Evolutionary conservation across 805 yeast species (phyloP), one percentile per base, ranked within the genome.

Genomic region (Sugiyamaella lignohabitans): DNA sequence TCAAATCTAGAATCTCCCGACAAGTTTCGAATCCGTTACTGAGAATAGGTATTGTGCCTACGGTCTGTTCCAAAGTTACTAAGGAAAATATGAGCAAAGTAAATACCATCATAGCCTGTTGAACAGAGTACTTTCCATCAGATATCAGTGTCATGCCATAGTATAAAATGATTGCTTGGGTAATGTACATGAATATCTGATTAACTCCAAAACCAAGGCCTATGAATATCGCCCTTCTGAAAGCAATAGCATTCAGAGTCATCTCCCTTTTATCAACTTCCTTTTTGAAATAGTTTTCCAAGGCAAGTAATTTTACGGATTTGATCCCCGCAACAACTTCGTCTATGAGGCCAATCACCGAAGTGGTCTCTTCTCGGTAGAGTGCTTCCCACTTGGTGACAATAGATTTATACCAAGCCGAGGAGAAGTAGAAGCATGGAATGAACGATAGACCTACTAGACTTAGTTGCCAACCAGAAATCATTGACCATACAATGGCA

Each of bases 401-500:
- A 2, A 78, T 43, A 0, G 59, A 50, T 4, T 85, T 78, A 61
- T 79, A 86, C 0, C 69, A 39, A 0, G 68, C 63, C 2, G 89
- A 75, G 1, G 79, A 57, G 0, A 76, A 21, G 0, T 76, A 56
- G 43, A 85, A 78, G 10, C 80, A 52, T 0, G 96, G 94, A 11
- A 84, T 72, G 61, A 88, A 70, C 0, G 95, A 74, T 8, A 89
- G 56, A 1, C 95, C 94, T 1, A 87, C 93, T 6, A 91, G 65
- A 1, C 96, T 77, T 37, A 93, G 66, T 57, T 82, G 84, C 98
- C 98, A 93, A 0, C 96, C 96, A 8, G 73, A 61, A 0, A 72
- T 73, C 1, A 87, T 51, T 0, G 96, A 80, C 97, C 97, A 93
- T 4, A 78, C 67, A 3, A 81, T 51, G 3, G 96, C 94, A 22